Percentiles rank a stretch among this genome's conserved stretches.
Conservation (phyloP, 2,329 filamentous ascomycete genomes). For the Magnaporthiopsis rhizophila region DNA sequence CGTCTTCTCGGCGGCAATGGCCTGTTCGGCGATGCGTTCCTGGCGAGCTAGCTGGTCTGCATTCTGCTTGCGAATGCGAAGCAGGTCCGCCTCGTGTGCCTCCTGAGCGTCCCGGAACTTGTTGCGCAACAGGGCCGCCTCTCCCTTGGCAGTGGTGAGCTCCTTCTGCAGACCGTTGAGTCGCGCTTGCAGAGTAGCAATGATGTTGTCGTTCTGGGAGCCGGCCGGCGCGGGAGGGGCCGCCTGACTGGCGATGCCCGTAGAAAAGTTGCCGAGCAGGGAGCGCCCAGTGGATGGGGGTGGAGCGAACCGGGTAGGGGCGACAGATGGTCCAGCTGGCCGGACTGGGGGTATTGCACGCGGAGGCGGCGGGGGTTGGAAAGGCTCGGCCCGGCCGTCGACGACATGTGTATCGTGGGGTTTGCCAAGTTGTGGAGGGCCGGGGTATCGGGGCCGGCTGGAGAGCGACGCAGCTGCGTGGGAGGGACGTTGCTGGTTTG, state of each 20-base stretch:
- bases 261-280: background rate
- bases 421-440: slow-evolving; percentile 2
- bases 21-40: slow-evolving; percentile 54
- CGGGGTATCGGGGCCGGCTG: slow-evolving; percentile 12
- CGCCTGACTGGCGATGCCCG: slow-evolving; percentile 6
- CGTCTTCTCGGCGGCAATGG: slow-evolving; percentile 56
- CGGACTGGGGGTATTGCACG: slow-evolving; percentile 9
- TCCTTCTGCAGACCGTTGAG: slow-evolving; percentile 46
- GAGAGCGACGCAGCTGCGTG: slow-evolving; percentile 8
- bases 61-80: slow-evolving; percentile 53
- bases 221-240: background rate
- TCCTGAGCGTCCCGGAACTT: slow-evolving; percentile 56
- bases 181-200: slow-evolving; percentile 42
- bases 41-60: slow-evolving; percentile 57
- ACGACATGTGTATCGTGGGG: background rate
- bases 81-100: slow-evolving; percentile 55
- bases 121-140: slow-evolving; percentile 66
- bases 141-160: slow-evolving; percentile 57
- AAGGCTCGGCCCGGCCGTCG: background rate
- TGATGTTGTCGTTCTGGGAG: slow-evolving; percentile 22
- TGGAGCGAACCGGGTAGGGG: background rate
- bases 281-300: slow-evolving; percentile 10
- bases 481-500: background rate
- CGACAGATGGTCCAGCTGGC: background rate
- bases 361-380: slow-evolving; percentile 8